Conservation (phyloP, 306 rosid genomes). For the Sicyos baderoa region DNA sequence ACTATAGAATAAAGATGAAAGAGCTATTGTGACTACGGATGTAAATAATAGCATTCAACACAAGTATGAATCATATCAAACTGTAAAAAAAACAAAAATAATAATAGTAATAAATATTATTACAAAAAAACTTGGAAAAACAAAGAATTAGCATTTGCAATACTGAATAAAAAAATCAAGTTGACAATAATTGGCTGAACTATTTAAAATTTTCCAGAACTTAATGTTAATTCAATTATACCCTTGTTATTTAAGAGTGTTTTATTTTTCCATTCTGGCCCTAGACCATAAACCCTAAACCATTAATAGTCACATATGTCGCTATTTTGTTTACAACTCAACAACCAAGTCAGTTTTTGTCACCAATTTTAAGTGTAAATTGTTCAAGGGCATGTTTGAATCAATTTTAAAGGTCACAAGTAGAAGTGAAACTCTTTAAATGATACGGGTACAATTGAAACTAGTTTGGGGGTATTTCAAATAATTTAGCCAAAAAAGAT, state of each 20-base stretch:
- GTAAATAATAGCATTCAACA: not conserved
- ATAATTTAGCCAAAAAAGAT: not conserved
- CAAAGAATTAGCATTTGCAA: not conserved
- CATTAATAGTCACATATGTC: not conserved
- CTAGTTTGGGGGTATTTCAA: not conserved
- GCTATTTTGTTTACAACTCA: not conserved
- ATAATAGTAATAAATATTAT: no score
- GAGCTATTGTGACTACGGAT: not conserved
- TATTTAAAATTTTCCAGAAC: no score
- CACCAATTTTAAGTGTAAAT: not conserved
- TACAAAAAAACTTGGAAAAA: not conserved
- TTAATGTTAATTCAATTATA: not conserved
- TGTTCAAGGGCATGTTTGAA: not conserved
- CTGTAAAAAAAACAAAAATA: no score
- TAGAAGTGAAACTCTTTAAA: not conserved
- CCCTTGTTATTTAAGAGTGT: not conserved
- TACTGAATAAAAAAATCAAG: not conserved
- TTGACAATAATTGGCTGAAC: no score
- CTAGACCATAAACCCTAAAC: not conserved
- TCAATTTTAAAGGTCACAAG: not conserved
- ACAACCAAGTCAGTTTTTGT: not conserved
- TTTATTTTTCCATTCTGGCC: not conserved
- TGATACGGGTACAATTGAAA: not conserved
- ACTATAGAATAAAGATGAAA: not conserved
- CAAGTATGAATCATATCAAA: not conserved